These are phyloP conservation scores for Clarireedia monteithiana DNA, from an alignment of 2,329 filamentous ascomycete species.

Conservation along the genomic window DNA sequence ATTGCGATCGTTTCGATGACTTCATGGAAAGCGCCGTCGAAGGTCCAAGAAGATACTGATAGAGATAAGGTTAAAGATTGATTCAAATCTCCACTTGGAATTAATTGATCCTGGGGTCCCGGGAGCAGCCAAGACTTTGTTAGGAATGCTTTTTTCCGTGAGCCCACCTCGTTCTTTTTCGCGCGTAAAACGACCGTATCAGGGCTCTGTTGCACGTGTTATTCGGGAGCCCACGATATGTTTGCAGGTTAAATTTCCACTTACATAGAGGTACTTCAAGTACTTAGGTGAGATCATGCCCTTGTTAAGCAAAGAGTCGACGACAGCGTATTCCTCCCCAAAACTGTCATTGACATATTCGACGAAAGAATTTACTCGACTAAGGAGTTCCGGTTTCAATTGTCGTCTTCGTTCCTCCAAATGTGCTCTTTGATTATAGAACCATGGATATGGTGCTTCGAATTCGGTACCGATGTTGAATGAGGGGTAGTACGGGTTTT, in stretches of 20 bases:
- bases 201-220: background rate
- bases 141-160: background rate
- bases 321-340: slow-evolving; percentile 7
- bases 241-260: background rate
- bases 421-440: slow-evolving; percentile 7
- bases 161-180: background rate
- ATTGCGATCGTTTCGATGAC: background rate
- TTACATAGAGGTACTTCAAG: slow-evolving; percentile 3
- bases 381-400: slow-evolving; percentile 5
- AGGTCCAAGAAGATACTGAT: slow-evolving; percentile 6
- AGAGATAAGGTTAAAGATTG: background rate
- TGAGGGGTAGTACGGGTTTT: slow-evolving; percentile 6
- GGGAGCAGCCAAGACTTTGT: slow-evolving; percentile 6
- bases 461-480: slow-evolving; percentile 8
- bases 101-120: background rate
- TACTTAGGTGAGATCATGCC: slow-evolving; percentile 5
- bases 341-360: slow-evolving; percentile 8
- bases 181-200: slow-evolving; percentile 2
- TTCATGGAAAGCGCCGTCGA: slow-evolving; percentile 6
- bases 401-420: slow-evolving; percentile 8
- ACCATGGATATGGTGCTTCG: slow-evolving; percentile 7
- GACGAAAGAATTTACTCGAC: slow-evolving; percentile 7
- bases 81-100: background rate
- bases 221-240: background rate
- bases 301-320: background rate